Conservation (phyloP, 805 yeast species). For the Pichia membranifaciens region DNA sequence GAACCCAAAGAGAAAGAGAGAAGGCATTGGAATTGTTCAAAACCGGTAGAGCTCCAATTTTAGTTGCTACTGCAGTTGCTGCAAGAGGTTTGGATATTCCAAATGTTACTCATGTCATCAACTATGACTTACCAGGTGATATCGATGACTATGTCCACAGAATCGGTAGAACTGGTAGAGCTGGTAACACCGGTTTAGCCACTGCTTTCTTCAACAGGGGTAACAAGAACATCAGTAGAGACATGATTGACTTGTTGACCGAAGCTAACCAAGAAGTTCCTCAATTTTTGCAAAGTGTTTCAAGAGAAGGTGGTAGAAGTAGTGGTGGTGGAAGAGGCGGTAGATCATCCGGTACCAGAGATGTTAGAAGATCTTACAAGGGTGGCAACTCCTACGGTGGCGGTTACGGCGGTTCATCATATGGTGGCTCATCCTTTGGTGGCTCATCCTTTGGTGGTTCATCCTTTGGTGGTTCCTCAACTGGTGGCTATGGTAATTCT, state of each 20-base stretch:
- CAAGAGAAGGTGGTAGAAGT: constrained; percentile 66
- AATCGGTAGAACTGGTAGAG: constrained; percentile 99
- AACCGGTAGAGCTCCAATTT: constrained; percentile 83
- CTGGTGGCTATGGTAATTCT: constrained; percentile 19
- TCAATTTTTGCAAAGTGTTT: constrained; percentile 69
- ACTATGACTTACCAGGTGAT: constrained; percentile 94
- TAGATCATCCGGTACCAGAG: constrained; percentile 13
- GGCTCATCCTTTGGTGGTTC: constrained; percentile 33
- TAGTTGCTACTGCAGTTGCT: constrained; percentile 99
- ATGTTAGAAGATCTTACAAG: constrained; percentile 18
- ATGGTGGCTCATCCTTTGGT: constrained; percentile 21
- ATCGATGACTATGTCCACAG: constrained; percentile 98
- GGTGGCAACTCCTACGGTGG: constrained; percentile 23
- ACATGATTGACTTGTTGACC: constrained; percentile 73
- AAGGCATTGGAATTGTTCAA: constrained; percentile 93
- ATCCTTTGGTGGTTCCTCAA: constrained; percentile 13
- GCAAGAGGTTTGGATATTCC: constrained; percentile 99
- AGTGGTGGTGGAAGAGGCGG: constrained; percentile 46
- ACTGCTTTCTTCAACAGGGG: constrained; percentile 97
- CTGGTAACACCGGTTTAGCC: constrained; percentile 98
- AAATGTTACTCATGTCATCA: constrained; percentile 95
- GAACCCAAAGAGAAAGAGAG: constrained; percentile 97
- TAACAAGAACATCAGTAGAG: constrained; percentile 84
- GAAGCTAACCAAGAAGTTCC: constrained; percentile 99
- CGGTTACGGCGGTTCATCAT: constrained; percentile 23